Evolutionary conservation across 2,329 filamentous ascomycete species (phyloP).

Genomic region (Aspergillus pseudoterreus): DNA sequence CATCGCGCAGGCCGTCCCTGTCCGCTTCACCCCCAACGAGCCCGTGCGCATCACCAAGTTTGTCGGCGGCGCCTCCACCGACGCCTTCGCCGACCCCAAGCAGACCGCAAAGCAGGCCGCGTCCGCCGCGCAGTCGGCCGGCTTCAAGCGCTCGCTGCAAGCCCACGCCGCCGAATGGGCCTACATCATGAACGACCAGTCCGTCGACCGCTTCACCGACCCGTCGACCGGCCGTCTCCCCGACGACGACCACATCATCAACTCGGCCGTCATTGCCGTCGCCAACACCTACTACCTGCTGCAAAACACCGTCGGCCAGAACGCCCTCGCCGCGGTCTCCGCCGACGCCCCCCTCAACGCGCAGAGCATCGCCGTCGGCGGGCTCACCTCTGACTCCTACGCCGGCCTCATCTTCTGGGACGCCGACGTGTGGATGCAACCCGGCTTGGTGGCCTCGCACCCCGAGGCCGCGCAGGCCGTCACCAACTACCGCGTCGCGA

Average conservation of each 20-base stretch:
- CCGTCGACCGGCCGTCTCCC: slow-evolving; percentile 57
- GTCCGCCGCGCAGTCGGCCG: slow-evolving; percentile 46
- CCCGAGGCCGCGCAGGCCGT: slow-evolving; percentile 61
- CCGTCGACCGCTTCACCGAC: slow-evolving; percentile 61
- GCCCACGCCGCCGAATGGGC: slow-evolving; percentile 63
- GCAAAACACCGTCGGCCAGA: slow-evolving; percentile 50
- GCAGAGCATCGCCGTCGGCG: slow-evolving; percentile 65
- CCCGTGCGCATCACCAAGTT: slow-evolving; percentile 61
- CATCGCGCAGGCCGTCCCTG: slow-evolving; percentile 58
- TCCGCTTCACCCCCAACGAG: slow-evolving; percentile 52
- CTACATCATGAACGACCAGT: slow-evolving; percentile 55
- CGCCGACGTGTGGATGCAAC: slow-evolving; percentile 65
- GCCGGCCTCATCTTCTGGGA: slow-evolving; percentile 65
- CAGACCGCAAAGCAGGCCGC: slow-evolving; percentile 55
- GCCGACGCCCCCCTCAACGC: slow-evolving; percentile 52
- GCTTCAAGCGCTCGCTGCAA: slow-evolving; percentile 53
- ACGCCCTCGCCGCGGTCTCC: slow-evolving; percentile 49
- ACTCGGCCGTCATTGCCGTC: slow-evolving; percentile 49
- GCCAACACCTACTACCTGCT: slow-evolving; percentile 47
- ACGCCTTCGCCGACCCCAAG: slow-evolving; percentile 61
- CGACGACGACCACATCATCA: slow-evolving; percentile 52
- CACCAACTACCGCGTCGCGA: slow-evolving; percentile 59
- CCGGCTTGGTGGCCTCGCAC: slow-evolving; percentile 59
- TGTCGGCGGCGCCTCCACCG: slow-evolving; percentile 64
- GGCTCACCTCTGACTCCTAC: slow-evolving; percentile 64